A percentile compares a stretch with the other conserved stretches of the same genome.
These are phyloP conservation scores for Amanita muscaria DNA, from an alignment of 768 basidiomycete species.

Conservation along the genomic window DNA sequence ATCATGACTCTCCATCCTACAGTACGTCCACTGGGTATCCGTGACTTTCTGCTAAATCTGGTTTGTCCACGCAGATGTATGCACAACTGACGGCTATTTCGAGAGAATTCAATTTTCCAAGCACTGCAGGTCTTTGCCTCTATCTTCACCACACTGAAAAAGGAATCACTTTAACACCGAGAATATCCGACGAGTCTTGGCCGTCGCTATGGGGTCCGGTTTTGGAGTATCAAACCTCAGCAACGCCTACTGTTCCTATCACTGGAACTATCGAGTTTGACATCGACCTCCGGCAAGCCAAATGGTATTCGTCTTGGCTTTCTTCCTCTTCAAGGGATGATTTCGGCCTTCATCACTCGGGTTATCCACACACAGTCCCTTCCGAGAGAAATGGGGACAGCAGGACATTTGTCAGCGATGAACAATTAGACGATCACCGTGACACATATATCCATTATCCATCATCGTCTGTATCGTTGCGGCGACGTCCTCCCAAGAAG, in stretches of 20 bases:
- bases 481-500: slow-evolving; percentile 52
- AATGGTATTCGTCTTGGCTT: slow-evolving; percentile 73
- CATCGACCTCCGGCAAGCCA: slow-evolving; percentile 64
- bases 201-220: slow-evolving; percentile 58
- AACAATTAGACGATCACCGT: slow-evolving; percentile 31
- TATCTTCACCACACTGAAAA: slow-evolving; percentile 59
- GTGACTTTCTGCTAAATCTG: slow-evolving; percentile 6
- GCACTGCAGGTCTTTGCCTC: slow-evolving; percentile 67
- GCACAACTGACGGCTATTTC: slow-evolving; percentile 73
- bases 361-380: slow-evolving; percentile 30
- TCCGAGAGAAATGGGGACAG: slow-evolving; percentile 46
- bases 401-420: slow-evolving; percentile 32
- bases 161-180: slow-evolving; percentile 50
- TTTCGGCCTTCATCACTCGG: slow-evolving; percentile 32
- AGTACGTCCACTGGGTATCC: slow-evolving; percentile 26
- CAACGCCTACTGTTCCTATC: slow-evolving; percentile 44
- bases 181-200: slow-evolving; percentile 77
- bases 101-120: slow-evolving; percentile 75
- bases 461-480: slow-evolving; percentile 20
- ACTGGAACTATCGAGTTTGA: slow-evolving; percentile 83
- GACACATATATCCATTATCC: slow-evolving; percentile 19
- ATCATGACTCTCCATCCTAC: slow-evolving; percentile 72
- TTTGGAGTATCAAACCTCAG: slow-evolving; percentile 31
- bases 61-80: slow-evolving; percentile 62
- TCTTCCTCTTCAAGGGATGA: slow-evolving; percentile 36